phyloP scores from a whole-genome alignment of 1,139 yeast species.

The Dujonia santamariae region DNA sequence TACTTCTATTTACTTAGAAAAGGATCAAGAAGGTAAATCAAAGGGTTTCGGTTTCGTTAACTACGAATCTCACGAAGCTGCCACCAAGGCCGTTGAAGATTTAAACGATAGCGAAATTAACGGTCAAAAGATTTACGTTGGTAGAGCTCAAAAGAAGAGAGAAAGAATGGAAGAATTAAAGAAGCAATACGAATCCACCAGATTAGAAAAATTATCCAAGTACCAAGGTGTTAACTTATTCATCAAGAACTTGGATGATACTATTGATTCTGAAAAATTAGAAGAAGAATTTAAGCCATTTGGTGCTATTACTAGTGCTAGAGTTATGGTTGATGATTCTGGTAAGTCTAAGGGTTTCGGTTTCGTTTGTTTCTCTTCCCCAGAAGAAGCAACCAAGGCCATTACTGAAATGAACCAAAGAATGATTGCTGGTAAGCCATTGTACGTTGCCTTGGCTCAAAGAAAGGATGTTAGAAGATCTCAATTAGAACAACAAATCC shows the following conservation, averaged over 20 bases:
- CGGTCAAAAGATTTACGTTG: conserved; percentile 88
- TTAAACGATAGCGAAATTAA: conserved; percentile 84
- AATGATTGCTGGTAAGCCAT: conserved; percentile 93
- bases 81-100: conserved; percentile 87
- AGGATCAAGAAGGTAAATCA: conserved; percentile 84
- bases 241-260: conserved; percentile 93
- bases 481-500: conserved; percentile 96
- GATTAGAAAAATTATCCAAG: conserved; percentile 89
- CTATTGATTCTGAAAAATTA: conserved; percentile 86
- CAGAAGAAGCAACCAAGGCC: conserved; percentile 99
- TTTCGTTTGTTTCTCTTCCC: conserved; percentile 95
- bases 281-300: conserved; percentile 90
- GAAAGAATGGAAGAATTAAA: conserved; percentile 97
- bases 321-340: conserved; percentile 91
- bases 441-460: conserved; percentile 98
- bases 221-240: conserved; percentile 98
- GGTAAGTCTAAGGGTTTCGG: conserved; percentile 99
- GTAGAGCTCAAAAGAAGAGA: conserved; percentile 98
- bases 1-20: conserved; percentile 82
- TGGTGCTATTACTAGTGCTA: conserved; percentile 94
- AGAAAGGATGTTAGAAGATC: conserved; percentile 97
- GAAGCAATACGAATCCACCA: conserved; percentile 90
- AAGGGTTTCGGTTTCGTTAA: conserved; percentile 97
- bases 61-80: conserved; percentile 83
- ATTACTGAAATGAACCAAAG: conserved; percentile 98